These are phyloP conservation scores for Hirschioporus abietinus DNA, from an alignment of 768 basidiomycete genomes.

Conservation along the genomic window DNA sequence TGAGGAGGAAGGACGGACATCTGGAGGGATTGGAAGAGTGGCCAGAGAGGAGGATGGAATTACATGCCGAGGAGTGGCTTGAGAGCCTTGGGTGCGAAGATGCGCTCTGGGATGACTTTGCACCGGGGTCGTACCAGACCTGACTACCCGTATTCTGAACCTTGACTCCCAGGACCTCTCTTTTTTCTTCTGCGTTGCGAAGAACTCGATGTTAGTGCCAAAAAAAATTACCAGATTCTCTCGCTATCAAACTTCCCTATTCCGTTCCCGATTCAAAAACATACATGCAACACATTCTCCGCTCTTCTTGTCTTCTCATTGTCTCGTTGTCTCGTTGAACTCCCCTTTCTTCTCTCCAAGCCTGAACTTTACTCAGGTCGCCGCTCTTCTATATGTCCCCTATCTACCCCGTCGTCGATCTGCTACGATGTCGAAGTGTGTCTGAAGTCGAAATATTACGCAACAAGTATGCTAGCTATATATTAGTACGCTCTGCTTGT, in stretches of 20 bases:
- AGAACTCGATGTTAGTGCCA: not conserved
- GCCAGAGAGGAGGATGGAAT: conserved; percentile 46
- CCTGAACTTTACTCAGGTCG: not conserved
- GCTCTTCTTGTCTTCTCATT: not conserved
- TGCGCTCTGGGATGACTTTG: conserved; percentile 26
- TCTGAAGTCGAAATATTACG: not conserved
- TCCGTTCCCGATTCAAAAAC: not conserved
- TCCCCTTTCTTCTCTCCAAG: not conserved
- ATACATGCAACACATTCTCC: not conserved
- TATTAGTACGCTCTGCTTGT: not conserved
- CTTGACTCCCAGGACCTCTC: not conserved
- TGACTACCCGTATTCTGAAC: not conserved
- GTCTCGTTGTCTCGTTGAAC: no score
- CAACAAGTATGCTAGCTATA: not conserved
- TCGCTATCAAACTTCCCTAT: not conserved
- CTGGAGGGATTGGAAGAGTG: conserved; percentile 46
- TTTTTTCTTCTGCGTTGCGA: not conserved
- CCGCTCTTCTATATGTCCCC: not conserved
- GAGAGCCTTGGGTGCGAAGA: conserved; percentile 62
- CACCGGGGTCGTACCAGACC: not conserved
- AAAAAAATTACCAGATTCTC: no score
- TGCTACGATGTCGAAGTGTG: not conserved
- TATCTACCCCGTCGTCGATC: not conserved
- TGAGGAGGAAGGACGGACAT: conserved; percentile 28
- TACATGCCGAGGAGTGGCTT: conserved; percentile 56